Base-by-base conservation (phyloP, 139 green algal species). In the Tetraselmis chui region DNA sequence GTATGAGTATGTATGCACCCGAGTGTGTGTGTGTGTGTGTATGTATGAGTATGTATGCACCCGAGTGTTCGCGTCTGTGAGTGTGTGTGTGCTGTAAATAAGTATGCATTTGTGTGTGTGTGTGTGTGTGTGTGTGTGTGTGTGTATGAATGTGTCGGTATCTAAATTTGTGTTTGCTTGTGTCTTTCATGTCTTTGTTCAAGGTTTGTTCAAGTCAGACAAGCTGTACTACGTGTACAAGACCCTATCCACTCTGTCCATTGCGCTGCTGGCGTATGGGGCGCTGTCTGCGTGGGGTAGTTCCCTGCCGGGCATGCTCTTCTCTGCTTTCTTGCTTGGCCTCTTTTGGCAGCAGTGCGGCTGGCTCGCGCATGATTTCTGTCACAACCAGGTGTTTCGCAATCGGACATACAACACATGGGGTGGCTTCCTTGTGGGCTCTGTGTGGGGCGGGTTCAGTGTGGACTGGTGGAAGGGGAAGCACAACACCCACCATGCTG, bases 281-380 rank as follows among this genome's bases (percentile, higher is more conserved):
- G 32, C 84, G 26, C 81, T 90, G n/a, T 58, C 84, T 11, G 2
- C 67, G 28, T 81, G 59, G 76, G 32, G 74, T 28, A 67, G 77
- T 0, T 80, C 31, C 2, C 59, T 78, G 59, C 31, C 24, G 31
- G 59, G 29, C 29, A 27, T 89, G 28, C 1, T 90, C 1, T 23
- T 79, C 1, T 90, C 88, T 25, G 85, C 86, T 11, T 83, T 87
- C 31, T 67, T 93, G 25, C 83, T 94, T 30, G 90, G 79, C 28
- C 84, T 94, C 1, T 93, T 92, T 78, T 93, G 88, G 84, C 89
- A 93, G 80, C 92, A 95, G 86, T 86, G 80, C 59, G 91, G 91
- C n/a, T 94, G 90, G 90, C 87, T 94, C 32, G 87, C 91, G n/a
- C 92, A 95, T 80, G 92, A 95, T 82, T 94, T 92, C 83, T 81